Conservation (phyloP, 2,329 filamentous ascomycete genomes). For the Neobulgaria alba region DNA sequence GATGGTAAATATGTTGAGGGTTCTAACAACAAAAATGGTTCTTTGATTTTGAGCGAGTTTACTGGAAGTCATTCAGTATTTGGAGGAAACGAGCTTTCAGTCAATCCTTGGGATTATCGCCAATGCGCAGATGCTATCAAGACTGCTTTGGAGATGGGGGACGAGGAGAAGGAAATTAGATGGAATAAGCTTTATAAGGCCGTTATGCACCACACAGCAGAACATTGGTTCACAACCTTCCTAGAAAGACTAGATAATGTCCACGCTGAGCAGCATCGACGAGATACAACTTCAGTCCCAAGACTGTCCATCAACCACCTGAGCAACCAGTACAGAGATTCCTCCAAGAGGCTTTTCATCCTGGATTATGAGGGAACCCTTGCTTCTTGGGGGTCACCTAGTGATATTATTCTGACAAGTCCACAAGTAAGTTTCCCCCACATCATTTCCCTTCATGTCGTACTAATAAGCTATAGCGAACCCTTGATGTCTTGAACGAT, state of each 20-base stretch:
- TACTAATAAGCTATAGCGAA: slow-evolving; percentile 45
- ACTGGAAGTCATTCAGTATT: slow-evolving; percentile 87
- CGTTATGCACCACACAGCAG: slow-evolving; percentile 74
- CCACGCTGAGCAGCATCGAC: slow-evolving; percentile 75
- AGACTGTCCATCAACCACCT: slow-evolving; percentile 65
- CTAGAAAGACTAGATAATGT: slow-evolving; percentile 61
- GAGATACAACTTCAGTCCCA: slow-evolving; percentile 79
- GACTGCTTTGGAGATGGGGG: slow-evolving; percentile 69
- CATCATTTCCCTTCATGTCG: background rate
- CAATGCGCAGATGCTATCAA: slow-evolving; percentile 82
- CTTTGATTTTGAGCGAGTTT: slow-evolving; percentile 89
- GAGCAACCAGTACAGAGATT: slow-evolving; percentile 54
- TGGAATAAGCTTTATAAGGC: slow-evolving; percentile 67
- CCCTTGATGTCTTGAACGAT: slow-evolving; percentile 74
- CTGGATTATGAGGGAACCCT: slow-evolving; percentile 92
- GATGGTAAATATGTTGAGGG: slow-evolving; percentile 62
- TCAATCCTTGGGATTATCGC: slow-evolving; percentile 94
- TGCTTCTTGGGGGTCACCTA: slow-evolving; percentile 77
- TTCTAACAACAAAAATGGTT: slow-evolving; percentile 78
- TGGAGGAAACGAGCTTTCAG: slow-evolving; percentile 66
- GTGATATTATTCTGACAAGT: slow-evolving; percentile 76
- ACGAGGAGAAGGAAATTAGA: slow-evolving; percentile 62
- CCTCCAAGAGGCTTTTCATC: slow-evolving; percentile 69
- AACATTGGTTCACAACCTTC: slow-evolving; percentile 77
- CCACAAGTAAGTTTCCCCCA: slow-evolving; percentile 50